Evolutionary conservation across 2,329 filamentous ascomycete species (phyloP).

Genomic region (Sclerotinia minor): DNA sequence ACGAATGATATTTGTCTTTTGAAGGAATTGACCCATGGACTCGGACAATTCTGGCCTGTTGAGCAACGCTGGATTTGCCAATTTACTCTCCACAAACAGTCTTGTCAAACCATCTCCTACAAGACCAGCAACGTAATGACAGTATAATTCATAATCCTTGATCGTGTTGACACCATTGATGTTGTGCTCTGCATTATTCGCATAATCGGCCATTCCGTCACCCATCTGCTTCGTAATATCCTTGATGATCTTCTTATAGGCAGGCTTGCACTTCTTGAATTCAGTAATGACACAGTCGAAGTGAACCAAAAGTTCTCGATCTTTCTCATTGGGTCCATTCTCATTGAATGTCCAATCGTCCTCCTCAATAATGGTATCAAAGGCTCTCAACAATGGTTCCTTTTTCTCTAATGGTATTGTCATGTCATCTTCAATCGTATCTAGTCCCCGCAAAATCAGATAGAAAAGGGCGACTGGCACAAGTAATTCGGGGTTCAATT

Average conservation of each 20-base stretch:
- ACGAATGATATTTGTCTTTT: constrained; percentile 98
- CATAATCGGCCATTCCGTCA: constrained; percentile 98
- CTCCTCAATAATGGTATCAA: constrained; percentile 73
- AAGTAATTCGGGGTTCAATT: constrained; percentile 90
- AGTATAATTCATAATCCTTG: constrained; percentile 93
- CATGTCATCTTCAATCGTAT: constrained; percentile 99
- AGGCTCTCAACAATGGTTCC: constrained; percentile 80
- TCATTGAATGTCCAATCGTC: constrained; percentile 90
- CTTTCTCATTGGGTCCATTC: constrained; percentile 90
- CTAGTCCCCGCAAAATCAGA: constrained; percentile 83
- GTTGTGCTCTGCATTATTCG: constrained; percentile 77
- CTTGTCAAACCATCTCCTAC: constrained; percentile 91
- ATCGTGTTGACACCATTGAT: constrained; percentile 77
- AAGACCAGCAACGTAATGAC: constrained; percentile 97
- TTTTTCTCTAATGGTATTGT: constrained; percentile 80
- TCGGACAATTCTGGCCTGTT: constrained; percentile 80
- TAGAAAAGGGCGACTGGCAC: constrained; percentile 92
- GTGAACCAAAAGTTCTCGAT: constrained; percentile 85
- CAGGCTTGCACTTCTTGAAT: constrained; percentile 82
- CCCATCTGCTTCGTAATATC: constrained; percentile 95
- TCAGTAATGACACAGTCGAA: constrained; percentile 86
- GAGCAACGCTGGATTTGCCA: constrained; percentile 82
- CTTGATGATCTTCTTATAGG: constrained; percentile 82
- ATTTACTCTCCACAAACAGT: constrained; percentile 81
- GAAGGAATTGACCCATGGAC: constrained; percentile 95